A percentile compares a stretch with the other conserved stretches of the same genome.
Evolutionary conservation across 305 asterid genomes (phyloP).

Genomic region (Stenogyne calaminthoides): DNA sequence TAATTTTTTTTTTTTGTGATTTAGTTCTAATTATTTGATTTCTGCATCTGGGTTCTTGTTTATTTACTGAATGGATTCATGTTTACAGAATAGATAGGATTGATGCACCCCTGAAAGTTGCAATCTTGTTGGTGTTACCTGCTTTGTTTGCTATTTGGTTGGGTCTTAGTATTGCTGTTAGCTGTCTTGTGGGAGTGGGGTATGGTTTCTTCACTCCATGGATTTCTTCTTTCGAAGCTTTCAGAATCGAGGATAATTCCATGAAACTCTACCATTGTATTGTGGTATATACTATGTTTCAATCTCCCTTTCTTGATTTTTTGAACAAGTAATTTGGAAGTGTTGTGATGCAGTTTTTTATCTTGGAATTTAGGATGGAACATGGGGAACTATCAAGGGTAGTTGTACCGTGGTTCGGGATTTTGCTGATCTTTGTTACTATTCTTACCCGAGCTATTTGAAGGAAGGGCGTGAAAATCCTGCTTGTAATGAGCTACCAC

Average conservation of each 20-base stretch:
- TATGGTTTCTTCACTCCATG: conserved; percentile 96
- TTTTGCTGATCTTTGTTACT: conserved; percentile 79
- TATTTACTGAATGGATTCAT: background rate
- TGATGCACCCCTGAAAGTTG: conserved; percentile 83
- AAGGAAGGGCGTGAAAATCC: conserved; percentile 71
- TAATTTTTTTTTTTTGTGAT: conserved; percentile 35
- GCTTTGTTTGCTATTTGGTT: conserved; percentile 81
- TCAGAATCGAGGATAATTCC: conserved; percentile 62
- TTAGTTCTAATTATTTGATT: conserved; percentile 1
- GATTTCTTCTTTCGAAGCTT: conserved; percentile 95
- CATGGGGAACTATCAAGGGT: conserved; percentile 84
- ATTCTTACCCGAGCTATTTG: conserved; percentile 69
- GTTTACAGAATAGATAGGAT: conserved; percentile 66
- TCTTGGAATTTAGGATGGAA: conserved; percentile 69
- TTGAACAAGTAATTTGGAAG: background rate
- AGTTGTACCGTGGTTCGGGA: conserved; percentile 89
- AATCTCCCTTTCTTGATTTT: background rate
- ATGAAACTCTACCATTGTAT: conserved; percentile 68
- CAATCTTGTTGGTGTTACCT: conserved; percentile 77
- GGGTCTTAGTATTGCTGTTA: conserved; percentile 84
- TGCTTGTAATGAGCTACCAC: conserved; percentile 51
- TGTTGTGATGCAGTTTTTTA: conserved; percentile 15
- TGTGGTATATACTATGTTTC: conserved; percentile 60
- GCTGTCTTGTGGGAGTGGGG: conserved; percentile 85
- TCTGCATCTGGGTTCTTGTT: background rate